phyloP scores from a whole-genome alignment of 129 eudicot species.

The Oenanthe sinensis region DNA sequence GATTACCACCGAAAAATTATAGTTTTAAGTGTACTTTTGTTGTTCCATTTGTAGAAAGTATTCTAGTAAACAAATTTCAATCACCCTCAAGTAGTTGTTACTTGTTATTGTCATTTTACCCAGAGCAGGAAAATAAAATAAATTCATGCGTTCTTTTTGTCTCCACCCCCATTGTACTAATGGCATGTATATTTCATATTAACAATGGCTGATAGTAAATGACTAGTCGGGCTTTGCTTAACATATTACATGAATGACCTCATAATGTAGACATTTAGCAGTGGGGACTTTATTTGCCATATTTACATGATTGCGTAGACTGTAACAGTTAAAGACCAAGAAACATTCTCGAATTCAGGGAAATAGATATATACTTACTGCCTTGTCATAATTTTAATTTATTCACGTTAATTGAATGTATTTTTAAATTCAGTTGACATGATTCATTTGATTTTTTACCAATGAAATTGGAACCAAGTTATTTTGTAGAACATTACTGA shows the following conservation, averaged over 20 bases:
- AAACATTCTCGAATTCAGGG: background rate
- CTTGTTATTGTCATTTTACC: background rate
- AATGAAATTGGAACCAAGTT: background rate
- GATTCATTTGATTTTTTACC: background rate
- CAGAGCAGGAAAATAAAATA: background rate
- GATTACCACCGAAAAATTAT: background rate
- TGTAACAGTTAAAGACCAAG: background rate
- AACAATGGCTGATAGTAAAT: background rate
- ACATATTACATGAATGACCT: background rate
- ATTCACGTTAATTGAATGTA: background rate
- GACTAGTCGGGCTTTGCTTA: background rate
- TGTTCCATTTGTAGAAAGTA: background rate
- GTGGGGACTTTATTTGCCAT: background rate
- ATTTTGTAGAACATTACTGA: background rate
- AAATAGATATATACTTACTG: background rate
- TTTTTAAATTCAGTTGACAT: background rate
- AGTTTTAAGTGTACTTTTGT: background rate
- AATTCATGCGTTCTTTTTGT: background rate
- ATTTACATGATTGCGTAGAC: background rate
- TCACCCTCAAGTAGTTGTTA: background rate
- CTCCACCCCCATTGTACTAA: background rate
- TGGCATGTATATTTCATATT: background rate
- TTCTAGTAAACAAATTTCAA: background rate
- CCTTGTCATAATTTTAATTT: background rate
- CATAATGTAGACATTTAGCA: background rate